These are phyloP conservation scores for Metschnikowia amazonensis DNA, from an alignment of 805 yeast species.

Conservation along the genomic window DNA sequence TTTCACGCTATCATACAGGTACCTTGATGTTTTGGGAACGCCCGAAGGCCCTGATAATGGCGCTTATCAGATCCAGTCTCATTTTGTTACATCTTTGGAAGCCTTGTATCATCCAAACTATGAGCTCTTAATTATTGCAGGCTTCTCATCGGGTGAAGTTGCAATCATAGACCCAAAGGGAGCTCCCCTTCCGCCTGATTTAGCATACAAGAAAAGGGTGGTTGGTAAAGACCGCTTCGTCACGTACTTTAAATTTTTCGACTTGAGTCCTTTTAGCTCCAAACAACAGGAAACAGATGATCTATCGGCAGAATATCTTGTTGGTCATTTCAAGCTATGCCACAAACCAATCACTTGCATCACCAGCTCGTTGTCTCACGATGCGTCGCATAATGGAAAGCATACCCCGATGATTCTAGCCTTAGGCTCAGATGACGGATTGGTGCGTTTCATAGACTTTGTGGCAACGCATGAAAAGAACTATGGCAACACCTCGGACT, in stretches of 20 bases:
- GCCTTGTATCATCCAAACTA: slow-evolving; percentile 28
- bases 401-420: slow-evolving; percentile 44
- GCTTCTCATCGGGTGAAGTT: slow-evolving; percentile 17
- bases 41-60: slow-evolving; percentile 9
- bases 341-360: slow-evolving; percentile 53
- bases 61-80: slow-evolving; percentile 22
- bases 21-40: slow-evolving; percentile 44
- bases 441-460: slow-evolving; percentile 54
- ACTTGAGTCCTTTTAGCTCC: slow-evolving; percentile 29
- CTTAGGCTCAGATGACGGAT: slow-evolving; percentile 64
- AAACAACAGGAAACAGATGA: slow-evolving; percentile 1
- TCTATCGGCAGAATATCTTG: slow-evolving; percentile 12
- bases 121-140: slow-evolving; percentile 47
- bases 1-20: slow-evolving; percentile 39
- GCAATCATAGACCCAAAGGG: slow-evolving; percentile 15
- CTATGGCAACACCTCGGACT: slow-evolving; percentile 23
- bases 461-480: slow-evolving; percentile 26
- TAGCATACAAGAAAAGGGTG: slow-evolving; percentile 16
- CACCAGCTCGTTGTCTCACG: slow-evolving; percentile 28
- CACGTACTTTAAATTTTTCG: slow-evolving; percentile 36
- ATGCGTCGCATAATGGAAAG: slow-evolving; percentile 13
- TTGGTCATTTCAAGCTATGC: slow-evolving; percentile 63
- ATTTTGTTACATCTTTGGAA: slow-evolving; percentile 22
- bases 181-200: slow-evolving; percentile 6
- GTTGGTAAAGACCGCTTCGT: slow-evolving; percentile 27